A percentile compares a stretch with the other conserved stretches of the same genome.
These are phyloP conservation scores for Emmonsiellopsis sp. DNA, from an alignment of 2,329 filamentous ascomycete species.

Conservation along the genomic window DNA sequence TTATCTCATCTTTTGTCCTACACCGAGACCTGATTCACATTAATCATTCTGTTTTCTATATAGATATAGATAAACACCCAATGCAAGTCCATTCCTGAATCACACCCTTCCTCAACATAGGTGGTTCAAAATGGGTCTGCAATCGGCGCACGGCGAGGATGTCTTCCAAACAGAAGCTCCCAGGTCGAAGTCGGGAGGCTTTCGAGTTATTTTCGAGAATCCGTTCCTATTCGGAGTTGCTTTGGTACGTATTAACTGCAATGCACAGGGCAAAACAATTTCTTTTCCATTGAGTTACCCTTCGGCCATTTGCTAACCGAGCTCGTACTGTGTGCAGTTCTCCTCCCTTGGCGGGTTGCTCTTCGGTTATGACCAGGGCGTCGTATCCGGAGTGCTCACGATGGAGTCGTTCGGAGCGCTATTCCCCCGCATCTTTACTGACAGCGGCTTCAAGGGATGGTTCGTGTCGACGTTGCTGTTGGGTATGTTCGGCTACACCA, in stretches of 20 bases:
- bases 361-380: constrained; percentile 44
- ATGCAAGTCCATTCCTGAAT: no score
- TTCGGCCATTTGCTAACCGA: constrained; percentile 15
- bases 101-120: not conserved
- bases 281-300: constrained; percentile 7
- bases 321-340: constrained; percentile 21
- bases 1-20: no score
- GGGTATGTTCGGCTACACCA: constrained; percentile 16
- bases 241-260: constrained; percentile 21
- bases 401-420: constrained; percentile 39
- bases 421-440: constrained; percentile 33
- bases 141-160: not conserved
- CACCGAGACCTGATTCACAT: no score
- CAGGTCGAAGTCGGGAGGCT: constrained; percentile 12
- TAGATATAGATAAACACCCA: no score
- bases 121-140: not conserved
- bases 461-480: constrained; percentile 44
- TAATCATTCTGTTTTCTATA: no score
- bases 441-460: constrained; percentile 44
- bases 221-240: constrained; percentile 39
- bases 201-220: constrained; percentile 27
- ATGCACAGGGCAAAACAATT: not conserved
- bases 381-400: constrained; percentile 39
- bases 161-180: not conserved
- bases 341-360: constrained; percentile 36